Conservation (phyloP, 306 rosid species). For the Acacia acuminata region DNA sequence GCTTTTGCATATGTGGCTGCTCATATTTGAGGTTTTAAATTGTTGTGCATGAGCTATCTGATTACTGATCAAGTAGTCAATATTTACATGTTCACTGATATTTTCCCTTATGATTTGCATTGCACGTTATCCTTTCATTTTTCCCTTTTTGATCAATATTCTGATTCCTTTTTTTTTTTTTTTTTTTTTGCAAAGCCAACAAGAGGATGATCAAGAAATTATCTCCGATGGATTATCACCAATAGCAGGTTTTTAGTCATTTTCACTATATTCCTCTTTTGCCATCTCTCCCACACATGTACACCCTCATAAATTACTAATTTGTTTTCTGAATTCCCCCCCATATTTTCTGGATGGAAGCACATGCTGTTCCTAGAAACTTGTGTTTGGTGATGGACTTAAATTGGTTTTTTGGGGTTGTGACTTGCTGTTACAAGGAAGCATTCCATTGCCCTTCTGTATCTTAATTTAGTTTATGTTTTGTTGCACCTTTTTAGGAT, state of each 20-base stretch:
- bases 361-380: background rate
- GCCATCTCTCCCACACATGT: background rate
- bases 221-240: slow-evolving; percentile 51
- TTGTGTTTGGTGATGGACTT: slow-evolving; percentile 8
- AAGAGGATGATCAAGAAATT: slow-evolving; percentile 57
- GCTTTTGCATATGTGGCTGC: background rate
- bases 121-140: background rate
- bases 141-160: slow-evolving; percentile 19
- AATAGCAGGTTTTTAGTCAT: slow-evolving; percentile 65
- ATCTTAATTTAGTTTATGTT: background rate
- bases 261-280: slow-evolving; percentile 30
- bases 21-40: slow-evolving; percentile 3
- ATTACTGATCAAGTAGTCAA: slow-evolving; percentile 3
- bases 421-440: background rate
- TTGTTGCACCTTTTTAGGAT: slow-evolving; percentile 3
- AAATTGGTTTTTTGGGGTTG: slow-evolving; percentile 22
- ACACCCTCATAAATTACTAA: background rate
- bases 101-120: slow-evolving; percentile 10
- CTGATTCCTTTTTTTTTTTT: slow-evolving; percentile 43
- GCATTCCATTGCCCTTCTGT: background rate
- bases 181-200: slow-evolving; percentile 53
- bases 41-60: background rate
- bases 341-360: background rate
- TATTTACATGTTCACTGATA: background rate
- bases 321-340: background rate